Evolutionary conservation across 495 filamentous ascomycete genomes (phyloP).

Genomic region (Hypomontagnella submonticulosa): DNA sequence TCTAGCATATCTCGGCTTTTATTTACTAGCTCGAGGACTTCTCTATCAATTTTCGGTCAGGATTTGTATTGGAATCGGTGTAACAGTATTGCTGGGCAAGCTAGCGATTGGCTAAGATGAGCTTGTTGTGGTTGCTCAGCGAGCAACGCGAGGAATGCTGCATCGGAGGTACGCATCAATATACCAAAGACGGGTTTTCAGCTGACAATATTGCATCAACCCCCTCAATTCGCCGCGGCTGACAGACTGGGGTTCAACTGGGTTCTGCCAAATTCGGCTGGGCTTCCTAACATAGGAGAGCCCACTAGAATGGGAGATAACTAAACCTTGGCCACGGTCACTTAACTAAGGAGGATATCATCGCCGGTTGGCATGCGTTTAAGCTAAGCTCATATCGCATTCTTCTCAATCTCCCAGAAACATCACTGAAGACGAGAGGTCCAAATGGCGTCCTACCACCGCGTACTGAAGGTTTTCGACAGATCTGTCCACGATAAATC

Average conservation of each 20-base stretch:
- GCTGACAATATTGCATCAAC: conserved; percentile 21
- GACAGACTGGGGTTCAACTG: not conserved
- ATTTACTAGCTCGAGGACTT: not conserved
- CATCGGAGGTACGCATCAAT: conserved; percentile 1
- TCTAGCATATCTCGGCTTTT: not conserved
- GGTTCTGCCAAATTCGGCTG: not conserved
- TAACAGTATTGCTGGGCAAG: conserved; percentile 10
- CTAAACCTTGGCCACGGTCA: not conserved
- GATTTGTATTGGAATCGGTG: conserved; percentile 1
- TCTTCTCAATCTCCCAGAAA: not conserved
- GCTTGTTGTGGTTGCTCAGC: conserved; percentile 2
- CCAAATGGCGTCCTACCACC: conserved; percentile 56
- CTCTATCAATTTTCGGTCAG: not conserved
- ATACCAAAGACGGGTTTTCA: conserved; percentile 19
- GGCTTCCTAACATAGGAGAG: conserved; percentile 1
- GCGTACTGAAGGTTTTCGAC: conserved; percentile 53
- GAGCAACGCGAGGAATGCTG: conserved; percentile 1
- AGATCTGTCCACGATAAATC: conserved; percentile 51
- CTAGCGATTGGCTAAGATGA: not conserved
- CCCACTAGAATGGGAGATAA: not conserved
- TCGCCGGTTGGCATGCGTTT: not conserved
- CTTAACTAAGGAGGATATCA: conserved; percentile 3
- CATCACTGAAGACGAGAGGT: not conserved
- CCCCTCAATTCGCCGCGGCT: conserved; percentile 2
- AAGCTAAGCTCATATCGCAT: not conserved